Base-by-base conservation (phyloP, 805 yeast genomes). In the Kodamaea kakaduensis region DNA sequence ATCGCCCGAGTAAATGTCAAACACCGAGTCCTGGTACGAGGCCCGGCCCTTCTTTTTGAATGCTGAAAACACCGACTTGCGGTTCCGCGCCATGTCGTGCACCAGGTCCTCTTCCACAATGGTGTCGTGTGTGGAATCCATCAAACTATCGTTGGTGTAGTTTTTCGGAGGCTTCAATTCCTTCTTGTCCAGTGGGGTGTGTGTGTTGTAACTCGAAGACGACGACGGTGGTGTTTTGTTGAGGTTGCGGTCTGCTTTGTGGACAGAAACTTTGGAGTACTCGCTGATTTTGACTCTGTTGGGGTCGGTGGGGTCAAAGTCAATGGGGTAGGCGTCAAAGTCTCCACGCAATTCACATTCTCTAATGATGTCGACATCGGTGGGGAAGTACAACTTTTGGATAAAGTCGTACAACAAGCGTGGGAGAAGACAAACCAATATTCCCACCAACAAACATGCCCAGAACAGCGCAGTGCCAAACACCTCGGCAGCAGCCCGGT, bases 311-410 rank as follows among this genome's bases (percentile, higher is more conserved):
- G 81, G 81, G 46, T 75, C 81, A 46, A 67, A 75, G 13, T 71
- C 74, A 1, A 42, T 49, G 0, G 79, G 75, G 45, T 70, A 74
- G 24, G 53, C 61, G 32, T 62, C 65, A 49, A 65, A 81, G 35
- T 63, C 72, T 6, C 86, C 85, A 38, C 59, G 48, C 9, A 60
- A 58, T 41, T 72, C 76, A 42, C 71, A 58, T 47, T 83, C 93
- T 37, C 93, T 67, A 32, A 84, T 66, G 36, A 83, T 76, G 48
- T 84, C 94, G 30, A 79, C 69, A 50, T 84, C 93, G 24, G 60
- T 52, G 2, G 94, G 94, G 34, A 48, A 50, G 58, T 73, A 80
- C 37, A 77, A 62, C 36, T 71, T 64, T 46, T 58, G 71, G 33
- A 73, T 43, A 28, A 73, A 59, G 48, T 79, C 78, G 46, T 50